phyloP scores from a whole-genome alignment of 2,329 filamentous ascomycete genomes.

The Alternaria rosae region DNA sequence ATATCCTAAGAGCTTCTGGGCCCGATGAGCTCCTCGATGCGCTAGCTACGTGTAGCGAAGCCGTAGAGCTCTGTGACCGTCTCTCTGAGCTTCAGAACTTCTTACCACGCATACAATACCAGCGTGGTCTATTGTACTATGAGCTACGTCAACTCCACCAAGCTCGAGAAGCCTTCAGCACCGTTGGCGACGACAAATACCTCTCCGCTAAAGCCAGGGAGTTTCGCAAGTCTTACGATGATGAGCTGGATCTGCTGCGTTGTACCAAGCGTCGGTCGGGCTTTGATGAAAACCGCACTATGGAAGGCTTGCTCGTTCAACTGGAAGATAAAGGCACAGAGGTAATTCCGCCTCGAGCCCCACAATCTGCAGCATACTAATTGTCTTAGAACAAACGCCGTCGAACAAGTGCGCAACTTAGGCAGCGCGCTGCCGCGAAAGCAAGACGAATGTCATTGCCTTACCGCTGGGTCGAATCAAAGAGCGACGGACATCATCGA shows the following conservation, averaged over 20 bases:
- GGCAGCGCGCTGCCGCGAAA: slow-evolving; percentile 27
- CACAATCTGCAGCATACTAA: neutral
- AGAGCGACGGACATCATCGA: slow-evolving; percentile 5
- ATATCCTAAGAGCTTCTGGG: slow-evolving; percentile 28
- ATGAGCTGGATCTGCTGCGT: slow-evolving; percentile 24
- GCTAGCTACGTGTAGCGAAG: slow-evolving; percentile 43
- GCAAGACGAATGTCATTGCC: slow-evolving; percentile 37
- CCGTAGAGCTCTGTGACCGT: slow-evolving; percentile 37
- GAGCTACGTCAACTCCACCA: slow-evolving; percentile 32
- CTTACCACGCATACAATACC: slow-evolving; percentile 36
- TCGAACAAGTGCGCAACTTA: slow-evolving; percentile 33
- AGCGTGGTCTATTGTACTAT: slow-evolving; percentile 34
- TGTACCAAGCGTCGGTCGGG: slow-evolving; percentile 30
- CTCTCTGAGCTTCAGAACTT: slow-evolving; percentile 27
- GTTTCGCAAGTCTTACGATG: slow-evolving; percentile 27
- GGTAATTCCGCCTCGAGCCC: neutral
- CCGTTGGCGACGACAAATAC: slow-evolving; percentile 9
- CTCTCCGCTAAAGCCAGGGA: slow-evolving; percentile 16
- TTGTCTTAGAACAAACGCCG: slow-evolving; percentile 29
- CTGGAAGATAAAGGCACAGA: slow-evolving; percentile 21
- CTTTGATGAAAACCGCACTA: slow-evolving; percentile 39
- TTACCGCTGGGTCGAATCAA: slow-evolving; percentile 19
- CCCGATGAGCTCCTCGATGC: slow-evolving; percentile 38
- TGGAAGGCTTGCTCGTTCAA: slow-evolving; percentile 27
- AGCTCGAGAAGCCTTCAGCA: slow-evolving; percentile 29